Base-by-base conservation (phyloP, 805 yeast species). In the Metschnikowia cerradonensis region DNA sequence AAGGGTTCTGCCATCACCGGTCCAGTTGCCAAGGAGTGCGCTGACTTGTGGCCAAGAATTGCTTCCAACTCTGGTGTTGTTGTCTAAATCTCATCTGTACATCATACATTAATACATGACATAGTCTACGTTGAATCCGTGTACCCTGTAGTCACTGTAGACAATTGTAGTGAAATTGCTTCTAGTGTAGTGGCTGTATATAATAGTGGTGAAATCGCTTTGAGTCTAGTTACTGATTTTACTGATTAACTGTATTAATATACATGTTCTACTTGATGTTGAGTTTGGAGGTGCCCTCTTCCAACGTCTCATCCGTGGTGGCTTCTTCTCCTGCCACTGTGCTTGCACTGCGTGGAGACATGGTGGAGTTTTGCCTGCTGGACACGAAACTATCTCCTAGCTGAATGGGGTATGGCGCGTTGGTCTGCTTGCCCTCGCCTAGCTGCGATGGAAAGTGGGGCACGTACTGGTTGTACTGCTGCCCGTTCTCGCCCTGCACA, bases 1-100 rank as follows among this genome's bases (percentile, higher is more conserved):
- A 94, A 94, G 86, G 99, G 99, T 81, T 95, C 99, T 67, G 99
- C 99, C 73, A 94, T 94, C 78, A 95, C 99, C 73, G 99, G 99
- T 79, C 99, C 99, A 73, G 99, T 94, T 75, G 98, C 97, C 78
- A 94, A 94, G 83, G 99, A 94, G 84, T 95, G 99, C 85, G 99
- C 99, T 77, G 99, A 94, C 77, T 88, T 94, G 79, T 94, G 99
- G 99, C 99, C 99, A 78, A 90, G 99, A 84, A 94, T 94, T 83
- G 98, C 99, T 74, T 90, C 97, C 67, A 90, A 90, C 92, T 94
- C 99, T 70, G 99, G 99, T 90, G 99, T 94, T 77, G 99, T 94
- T 78, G 99, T 91, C 77, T 94, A 91, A 84, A 57, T 14, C 50
- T 20, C 47, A 51, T 47, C 49, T 50, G 54, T 57, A 57, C 52